These are phyloP conservation scores for Caloboletus inedulis DNA, from an alignment of 1,284 basidiomycete species.

Conservation along the genomic window DNA sequence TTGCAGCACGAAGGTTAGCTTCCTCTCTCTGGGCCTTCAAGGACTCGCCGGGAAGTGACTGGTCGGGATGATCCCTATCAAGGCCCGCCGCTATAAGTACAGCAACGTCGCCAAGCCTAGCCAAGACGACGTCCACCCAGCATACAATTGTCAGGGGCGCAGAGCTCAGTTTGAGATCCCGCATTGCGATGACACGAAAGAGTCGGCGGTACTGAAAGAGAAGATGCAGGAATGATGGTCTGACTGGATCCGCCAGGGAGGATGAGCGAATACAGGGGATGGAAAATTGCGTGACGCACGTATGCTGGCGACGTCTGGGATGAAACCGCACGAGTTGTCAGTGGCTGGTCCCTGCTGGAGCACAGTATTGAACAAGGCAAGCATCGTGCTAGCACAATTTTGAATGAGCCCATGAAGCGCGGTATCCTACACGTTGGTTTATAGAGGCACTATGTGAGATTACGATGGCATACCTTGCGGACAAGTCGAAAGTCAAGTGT, in stretches of 20 bases:
- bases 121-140: slow-evolving; percentile 63
- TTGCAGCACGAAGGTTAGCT: slow-evolving; percentile 52
- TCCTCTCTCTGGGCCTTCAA: slow-evolving; percentile 44
- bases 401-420: slow-evolving; percentile 35
- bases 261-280: slow-evolving; percentile 5
- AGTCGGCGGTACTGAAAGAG: slow-evolving; percentile 51
- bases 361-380: slow-evolving; percentile 35
- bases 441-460: neutral
- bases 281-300: slow-evolving; percentile 15
- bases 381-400: slow-evolving; percentile 36
- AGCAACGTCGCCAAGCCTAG: slow-evolving; percentile 47
- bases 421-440: slow-evolving; percentile 31
- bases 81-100: slow-evolving; percentile 36
- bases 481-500: slow-evolving; percentile 32
- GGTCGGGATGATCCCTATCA: slow-evolving; percentile 11
- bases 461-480: slow-evolving; percentile 24
- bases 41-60: slow-evolving; percentile 27
- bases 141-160: slow-evolving; percentile 42
- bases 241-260: slow-evolving; percentile 18
- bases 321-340: slow-evolving; percentile 3
- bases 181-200: slow-evolving; percentile 44
- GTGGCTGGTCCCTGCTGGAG: slow-evolving; percentile 10
- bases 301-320: slow-evolving; percentile 27
- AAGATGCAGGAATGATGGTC: slow-evolving; percentile 30
- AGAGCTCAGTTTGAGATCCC: slow-evolving; percentile 20